Base-by-base conservation (phyloP, 1,284 basidiomycete species). In the Tilletia walkeri region DNA sequence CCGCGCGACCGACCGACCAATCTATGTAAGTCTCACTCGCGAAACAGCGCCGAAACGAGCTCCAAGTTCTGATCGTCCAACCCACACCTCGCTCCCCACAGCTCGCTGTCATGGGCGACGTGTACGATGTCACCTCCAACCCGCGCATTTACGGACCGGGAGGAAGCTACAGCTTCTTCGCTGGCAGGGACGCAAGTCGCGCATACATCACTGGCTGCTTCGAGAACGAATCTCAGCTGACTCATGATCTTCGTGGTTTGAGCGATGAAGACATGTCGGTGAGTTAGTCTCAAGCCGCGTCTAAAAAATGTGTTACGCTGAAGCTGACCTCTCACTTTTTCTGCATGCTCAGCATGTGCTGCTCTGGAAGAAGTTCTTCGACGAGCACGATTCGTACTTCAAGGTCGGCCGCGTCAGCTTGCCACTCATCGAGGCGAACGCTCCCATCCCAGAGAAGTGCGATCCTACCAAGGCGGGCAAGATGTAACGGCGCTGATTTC, bases 121-220 rank as follows among this genome's bases (percentile, higher is more conserved):
- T 99, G 2, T 98, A 90, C 85, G 95, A 99, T 81, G 95, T 99
- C 54, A 89, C 89, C 47, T 85, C 86, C 56, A 89, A 89, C 76
- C 87, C 89, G 65, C 86, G 88, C 70, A 89, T 92, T n/a, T 98
- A 98, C 84, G 93, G 94, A 1, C 78, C 78, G 0, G 78, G 79
- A 14, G 79, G 81, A 16, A 72, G 73, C 39, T 83, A 83, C 63
- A 68, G 73, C 30, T 78, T 82, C 70, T 82, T 83, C 65, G 76
- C 79, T 38, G 82, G 82, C 9, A 71, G 67, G 34, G 82, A 83
- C 49, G 82, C 82, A 4, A 78, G 76, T 34, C 77, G 82, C 6
- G 81, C 82, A 10, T 83, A 78, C 63, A 77, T 82, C 39, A 83
- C 82, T 4, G 82, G 82, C 10, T 83, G 82, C 69, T 83, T 83